Evolutionary conservation across 2,329 filamentous ascomycete genomes (phyloP), one percentile per base, ranked within the genome.

Genomic region (Microdochium bolleyi): DNA sequence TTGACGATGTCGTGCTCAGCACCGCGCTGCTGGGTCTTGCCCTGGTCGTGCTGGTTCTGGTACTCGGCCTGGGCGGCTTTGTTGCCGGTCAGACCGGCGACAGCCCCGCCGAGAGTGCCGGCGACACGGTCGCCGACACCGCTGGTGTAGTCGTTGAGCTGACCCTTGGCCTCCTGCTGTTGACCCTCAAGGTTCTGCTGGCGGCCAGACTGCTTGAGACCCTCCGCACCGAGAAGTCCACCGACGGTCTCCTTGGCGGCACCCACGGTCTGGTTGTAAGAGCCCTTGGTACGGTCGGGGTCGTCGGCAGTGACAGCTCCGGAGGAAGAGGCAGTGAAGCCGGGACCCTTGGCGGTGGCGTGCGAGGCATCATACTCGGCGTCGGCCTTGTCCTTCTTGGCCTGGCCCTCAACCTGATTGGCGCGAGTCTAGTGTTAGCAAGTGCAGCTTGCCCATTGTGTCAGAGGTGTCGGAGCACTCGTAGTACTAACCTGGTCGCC

Each of bases 251-350:
- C 89, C 76, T 96, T 96, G 46, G 85, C 85, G 1, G 87, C 82
- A 51, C 92, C 92, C n/a, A 92, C 65, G 4, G 90, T 95, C 73
- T 96, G 92, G 74, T 96, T 89, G 84, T 87, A 95, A 19, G 79
- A 78, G 46, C 92, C 92, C 19, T 81, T 67, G 22, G 78, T 73
- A 58, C 91, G 88, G 67, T 92, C 76, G 11, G 84, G 75, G 69
- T 89, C 77, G 69, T 96, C 89, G 60, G 81, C 78, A 56, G 85
- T 79, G 49, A 88, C 74, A 34, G 84, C 86, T 49, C 89, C 89
- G 0, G 83, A 80, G 50, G 84, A 75, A 11, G 85, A 85, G 54
- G 88, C 78, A 24, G 85, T 82, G 66, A 85, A 75, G 55, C 87
- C 84, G 3, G 88, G 90, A n/a, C 87, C 67, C 68, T 90, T 92